phyloP scores from a whole-genome alignment of 2,329 filamentous ascomycete genomes.

The Phaeosphaeriaceae sp. region DNA sequence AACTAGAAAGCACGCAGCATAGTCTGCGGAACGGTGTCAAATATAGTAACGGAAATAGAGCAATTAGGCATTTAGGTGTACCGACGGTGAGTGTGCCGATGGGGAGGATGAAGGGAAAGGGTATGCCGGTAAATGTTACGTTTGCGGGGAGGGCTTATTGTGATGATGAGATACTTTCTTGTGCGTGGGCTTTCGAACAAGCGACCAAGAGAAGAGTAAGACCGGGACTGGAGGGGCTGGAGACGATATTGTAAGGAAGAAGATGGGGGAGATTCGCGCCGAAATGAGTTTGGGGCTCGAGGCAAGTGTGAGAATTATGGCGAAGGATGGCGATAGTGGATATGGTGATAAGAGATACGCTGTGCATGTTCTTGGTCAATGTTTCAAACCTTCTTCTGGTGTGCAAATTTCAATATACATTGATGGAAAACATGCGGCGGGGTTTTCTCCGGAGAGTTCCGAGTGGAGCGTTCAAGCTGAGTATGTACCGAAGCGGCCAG shows the following conservation, averaged over 20 bases:
- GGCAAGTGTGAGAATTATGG: no score
- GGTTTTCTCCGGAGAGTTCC: neutral
- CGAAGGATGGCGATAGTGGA: no score
- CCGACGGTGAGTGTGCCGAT: slow-evolving; percentile 62
- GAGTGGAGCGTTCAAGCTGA: slow-evolving; percentile 16
- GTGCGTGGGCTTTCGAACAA: slow-evolving; percentile 31
- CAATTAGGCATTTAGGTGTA: slow-evolving; percentile 61
- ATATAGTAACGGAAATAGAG: slow-evolving; percentile 62
- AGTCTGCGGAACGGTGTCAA: slow-evolving; percentile 59
- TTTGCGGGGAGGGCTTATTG: slow-evolving; percentile 59
- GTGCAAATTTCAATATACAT: slow-evolving; percentile 22
- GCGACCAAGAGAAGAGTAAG: slow-evolving; percentile 15
- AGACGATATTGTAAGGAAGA: slow-evolving; percentile 16
- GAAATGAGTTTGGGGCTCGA: no score
- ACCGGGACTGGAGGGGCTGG: slow-evolving; percentile 16
- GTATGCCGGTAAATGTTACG: slow-evolving; percentile 61
- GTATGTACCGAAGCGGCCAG: slow-evolving; percentile 8
- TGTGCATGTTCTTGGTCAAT: no score
- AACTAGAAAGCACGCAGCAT: slow-evolving; percentile 35
- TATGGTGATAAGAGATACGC: no score
- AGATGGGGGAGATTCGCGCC: no score
- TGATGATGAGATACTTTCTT: slow-evolving; percentile 46
- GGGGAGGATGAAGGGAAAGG: slow-evolving; percentile 55
- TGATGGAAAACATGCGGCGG: slow-evolving; percentile 14
- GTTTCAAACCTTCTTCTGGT: neutral